Conservation (phyloP, 2,329 filamentous ascomycete species). For the Aquanectria penicillioides region DNA sequence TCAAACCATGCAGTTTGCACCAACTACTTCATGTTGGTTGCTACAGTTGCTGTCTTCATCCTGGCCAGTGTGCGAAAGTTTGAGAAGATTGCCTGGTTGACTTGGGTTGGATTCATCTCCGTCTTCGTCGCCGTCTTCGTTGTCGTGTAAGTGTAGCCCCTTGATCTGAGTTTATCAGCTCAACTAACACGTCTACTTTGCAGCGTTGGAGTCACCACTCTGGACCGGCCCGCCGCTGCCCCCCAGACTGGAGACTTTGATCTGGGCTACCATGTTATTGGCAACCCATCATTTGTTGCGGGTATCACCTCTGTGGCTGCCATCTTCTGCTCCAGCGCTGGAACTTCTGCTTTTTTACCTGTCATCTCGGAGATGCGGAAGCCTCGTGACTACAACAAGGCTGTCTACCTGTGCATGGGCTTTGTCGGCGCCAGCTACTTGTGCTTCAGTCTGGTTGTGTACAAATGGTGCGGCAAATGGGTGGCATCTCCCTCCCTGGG, state of each 20-base stretch:
- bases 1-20: constrained; percentile 68
- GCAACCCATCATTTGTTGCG: constrained; percentile 64
- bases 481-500: constrained; percentile 71
- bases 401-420: constrained; percentile 67
- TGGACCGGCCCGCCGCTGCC: constrained; percentile 68
- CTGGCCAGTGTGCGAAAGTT: constrained; percentile 67
- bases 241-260: constrained; percentile 68
- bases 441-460: constrained; percentile 68
- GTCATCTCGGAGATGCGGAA: constrained; percentile 74
- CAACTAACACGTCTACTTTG: background rate
- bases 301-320: constrained; percentile 67
- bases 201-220: constrained; percentile 64
- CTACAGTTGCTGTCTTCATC: constrained; percentile 58
- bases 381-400: constrained; percentile 37
- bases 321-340: constrained; percentile 69
- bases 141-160: constrained; percentile 54
- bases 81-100: constrained; percentile 69
- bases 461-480: constrained; percentile 70
- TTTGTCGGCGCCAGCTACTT: constrained; percentile 67
- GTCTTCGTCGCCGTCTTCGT: constrained; percentile 68
- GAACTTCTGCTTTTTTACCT: constrained; percentile 69
- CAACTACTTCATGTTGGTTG: constrained; percentile 65
- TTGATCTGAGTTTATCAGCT: background rate
- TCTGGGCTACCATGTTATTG: constrained; percentile 66
- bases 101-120: constrained; percentile 67